Conservation (phyloP, 805 yeast genomes). For the Metschnikowia colocasiae region DNA sequence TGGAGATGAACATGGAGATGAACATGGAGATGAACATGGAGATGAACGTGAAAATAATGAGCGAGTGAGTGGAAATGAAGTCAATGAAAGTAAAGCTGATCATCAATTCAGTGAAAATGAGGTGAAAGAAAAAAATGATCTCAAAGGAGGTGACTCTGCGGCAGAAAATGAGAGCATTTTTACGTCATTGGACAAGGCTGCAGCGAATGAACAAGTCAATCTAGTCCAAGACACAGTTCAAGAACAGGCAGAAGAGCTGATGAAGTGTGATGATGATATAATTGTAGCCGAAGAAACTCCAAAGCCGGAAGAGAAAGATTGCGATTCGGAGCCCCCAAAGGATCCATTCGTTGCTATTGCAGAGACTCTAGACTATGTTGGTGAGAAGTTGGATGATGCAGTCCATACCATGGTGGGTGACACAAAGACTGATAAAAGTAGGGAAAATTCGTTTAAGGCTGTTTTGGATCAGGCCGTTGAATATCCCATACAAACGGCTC, state of each 20-base stretch:
- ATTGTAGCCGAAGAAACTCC: neutral
- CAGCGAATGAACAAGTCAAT: neutral
- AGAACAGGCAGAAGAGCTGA: neutral
- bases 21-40: neutral
- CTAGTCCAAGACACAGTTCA: neutral
- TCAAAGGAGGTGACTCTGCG: neutral
- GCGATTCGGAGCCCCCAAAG: neutral
- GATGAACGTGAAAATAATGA: neutral
- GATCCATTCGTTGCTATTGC: slow-evolving; percentile 1
- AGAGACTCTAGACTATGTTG: neutral
- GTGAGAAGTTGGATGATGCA: neutral
- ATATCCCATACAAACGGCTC: neutral
- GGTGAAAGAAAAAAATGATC: neutral
- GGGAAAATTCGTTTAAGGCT: neutral
- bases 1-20: neutral
- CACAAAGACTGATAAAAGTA: neutral
- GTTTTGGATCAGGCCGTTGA: neutral
- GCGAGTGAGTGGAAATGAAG: too few species aligned
- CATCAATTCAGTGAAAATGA: neutral
- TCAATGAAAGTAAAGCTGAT: neutral
- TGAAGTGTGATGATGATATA: neutral
- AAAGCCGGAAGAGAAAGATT: neutral
- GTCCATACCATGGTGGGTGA: neutral
- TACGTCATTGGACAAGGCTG: neutral
- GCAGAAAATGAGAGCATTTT: neutral